A percentile compares a stretch with the other conserved stretches of the same genome.
These are phyloP conservation scores for Thraustochytrium striatum DNA, from an alignment of 352 stramenopile species.

Conservation along the genomic window DNA sequence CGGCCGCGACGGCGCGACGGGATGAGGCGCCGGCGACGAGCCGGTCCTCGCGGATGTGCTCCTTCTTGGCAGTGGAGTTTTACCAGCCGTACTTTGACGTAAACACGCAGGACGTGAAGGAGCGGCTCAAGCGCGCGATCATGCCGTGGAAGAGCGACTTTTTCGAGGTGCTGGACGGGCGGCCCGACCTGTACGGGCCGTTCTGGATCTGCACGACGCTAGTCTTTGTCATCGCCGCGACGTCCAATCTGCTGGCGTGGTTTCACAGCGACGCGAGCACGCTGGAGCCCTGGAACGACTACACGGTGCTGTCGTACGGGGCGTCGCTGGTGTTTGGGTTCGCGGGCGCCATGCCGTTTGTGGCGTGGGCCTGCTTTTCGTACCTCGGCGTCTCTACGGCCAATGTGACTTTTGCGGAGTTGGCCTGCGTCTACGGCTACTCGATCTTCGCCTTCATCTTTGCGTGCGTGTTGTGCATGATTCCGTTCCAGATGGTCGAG, in stretches of 20 bases:
- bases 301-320: slow-evolving; percentile 19
- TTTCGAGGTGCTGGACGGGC: slow-evolving; percentile 22
- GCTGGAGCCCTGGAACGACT: slow-evolving; percentile 33
- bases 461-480: slow-evolving; percentile 26
- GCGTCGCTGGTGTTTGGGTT: slow-evolving; percentile 42
- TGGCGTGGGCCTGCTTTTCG: slow-evolving; percentile 33
- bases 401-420: slow-evolving; percentile 3
- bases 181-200: slow-evolving; percentile 49
- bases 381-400: slow-evolving; percentile 46
- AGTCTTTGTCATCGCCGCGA: slow-evolving; percentile 50
- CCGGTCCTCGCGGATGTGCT: background rate
- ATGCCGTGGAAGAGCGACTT: slow-evolving; percentile 43
- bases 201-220: slow-evolving; percentile 47
- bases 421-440: slow-evolving; percentile 47
- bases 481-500: background rate
- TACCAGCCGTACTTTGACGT: slow-evolving; percentile 49
- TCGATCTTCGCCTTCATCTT: slow-evolving; percentile 19
- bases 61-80: slow-evolving; percentile 30
- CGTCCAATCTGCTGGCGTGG: slow-evolving; percentile 42
- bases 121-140: background rate
- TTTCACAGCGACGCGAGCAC: background rate
- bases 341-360: background rate
- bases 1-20: background rate
- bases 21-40: background rate
- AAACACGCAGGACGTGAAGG: slow-evolving; percentile 12